Base-by-base conservation (phyloP, 2,329 filamentous ascomycete species). In the Verticillium isaacii region DNA sequence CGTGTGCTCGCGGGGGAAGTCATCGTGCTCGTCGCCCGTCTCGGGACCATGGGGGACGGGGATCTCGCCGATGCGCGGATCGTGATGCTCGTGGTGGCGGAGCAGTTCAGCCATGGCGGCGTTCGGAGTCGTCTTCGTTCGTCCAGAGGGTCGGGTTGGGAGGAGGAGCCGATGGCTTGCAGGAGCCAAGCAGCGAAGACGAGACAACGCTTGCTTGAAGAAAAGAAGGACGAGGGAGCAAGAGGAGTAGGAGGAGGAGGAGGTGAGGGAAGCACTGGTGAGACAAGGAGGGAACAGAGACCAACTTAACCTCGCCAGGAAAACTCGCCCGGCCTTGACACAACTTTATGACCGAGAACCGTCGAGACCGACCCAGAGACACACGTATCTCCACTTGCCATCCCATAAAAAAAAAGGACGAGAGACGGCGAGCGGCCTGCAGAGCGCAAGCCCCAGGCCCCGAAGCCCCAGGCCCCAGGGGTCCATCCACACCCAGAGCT, bases 41-140 rank as follows among this genome's bases (percentile, higher is more conserved):
- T 74, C 74, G 0, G 80, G 79, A 25, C 80, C 79, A 64, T 86
- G 83, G 39, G 84, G 84, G 41, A 86, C 79, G 62, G 84, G 84
- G 54, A 86, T 78, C 72, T 82, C 78, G 62, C 83, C 84, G 59
- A 82, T 70, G 50, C 72, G 70, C 57, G 76, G 75, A 62, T 79
- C 72, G 70, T 80, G 78, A 58, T 74, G 73, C 45, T 68, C 64
- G 57, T 78, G 75, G 63, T 76, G 77, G 59, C 75, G 74, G 60
- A 78, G 69, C 55, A 72, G 68, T 52, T 71, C 67, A 59, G 77
- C 72, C 75, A 77, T 77, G 56, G 59, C 62, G 63, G 58, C 23
- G 34, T 6, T 23, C 3, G 45, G n/a, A 23, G 23, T 23, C 12
- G 29, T 29, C 29, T 3, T 29, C 29, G 4, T 29, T 29, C 29